Conservation (phyloP, 2,329 filamentous ascomycete species). For the Leptosphaerulina australis region DNA sequence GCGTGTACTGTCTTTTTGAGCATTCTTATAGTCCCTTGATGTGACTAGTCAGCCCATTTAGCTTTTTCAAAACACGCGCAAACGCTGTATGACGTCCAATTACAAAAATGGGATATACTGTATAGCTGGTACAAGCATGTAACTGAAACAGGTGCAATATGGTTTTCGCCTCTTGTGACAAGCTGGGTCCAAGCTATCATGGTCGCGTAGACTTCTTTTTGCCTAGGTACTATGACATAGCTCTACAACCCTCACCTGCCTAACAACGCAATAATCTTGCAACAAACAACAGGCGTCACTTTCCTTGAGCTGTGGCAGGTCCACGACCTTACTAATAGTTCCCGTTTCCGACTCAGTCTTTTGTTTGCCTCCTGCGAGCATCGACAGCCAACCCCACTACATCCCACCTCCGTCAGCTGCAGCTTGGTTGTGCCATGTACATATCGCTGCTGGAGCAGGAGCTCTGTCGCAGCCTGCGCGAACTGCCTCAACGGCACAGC, state of each 20-base stretch:
- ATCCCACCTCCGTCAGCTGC: conserved; percentile 18
- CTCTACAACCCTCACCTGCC: conserved; percentile 16
- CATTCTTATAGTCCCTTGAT: too few species aligned
- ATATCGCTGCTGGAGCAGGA: conserved; percentile 69
- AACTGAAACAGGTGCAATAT: neutral
- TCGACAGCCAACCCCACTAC: conserved; percentile 19
- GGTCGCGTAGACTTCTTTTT: conserved; percentile 4
- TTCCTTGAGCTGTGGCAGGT: conserved; percentile 23
- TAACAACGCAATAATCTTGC: neutral
- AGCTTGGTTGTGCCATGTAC: conserved; percentile 47
- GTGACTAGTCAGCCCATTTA: too few species aligned
- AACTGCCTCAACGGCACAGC: conserved; percentile 73
- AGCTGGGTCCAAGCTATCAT: conserved; percentile 2
- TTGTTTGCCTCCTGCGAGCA: neutral
- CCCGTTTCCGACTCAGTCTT: neutral
- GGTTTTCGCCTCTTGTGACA: neutral
- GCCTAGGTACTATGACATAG: conserved; percentile 11
- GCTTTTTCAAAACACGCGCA: too few species aligned
- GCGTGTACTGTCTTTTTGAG: too few species aligned
- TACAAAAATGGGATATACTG: too few species aligned
- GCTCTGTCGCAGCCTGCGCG: conserved; percentile 81
- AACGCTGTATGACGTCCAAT: too few species aligned
- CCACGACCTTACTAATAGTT: conserved; percentile 19
- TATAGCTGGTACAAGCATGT: neutral
- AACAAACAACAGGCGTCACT: conserved; percentile 1